These are phyloP conservation scores for Neurospora sp. DNA, from an alignment of 495 filamentous ascomycete species.

Conservation along the genomic window DNA sequence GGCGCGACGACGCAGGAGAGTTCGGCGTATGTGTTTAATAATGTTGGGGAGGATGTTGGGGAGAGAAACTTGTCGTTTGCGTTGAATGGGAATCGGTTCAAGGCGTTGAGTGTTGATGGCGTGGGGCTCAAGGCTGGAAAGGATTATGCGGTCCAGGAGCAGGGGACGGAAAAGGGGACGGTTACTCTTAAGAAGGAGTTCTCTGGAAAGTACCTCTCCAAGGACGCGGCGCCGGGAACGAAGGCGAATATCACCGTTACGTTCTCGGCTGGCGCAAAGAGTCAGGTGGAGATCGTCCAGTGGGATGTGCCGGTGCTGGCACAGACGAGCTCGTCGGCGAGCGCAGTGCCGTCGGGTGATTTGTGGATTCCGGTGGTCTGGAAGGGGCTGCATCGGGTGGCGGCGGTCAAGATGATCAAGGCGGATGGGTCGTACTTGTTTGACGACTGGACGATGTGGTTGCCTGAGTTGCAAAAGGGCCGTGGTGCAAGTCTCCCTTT, in stretches of 20 bases:
- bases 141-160: conserved; percentile 37
- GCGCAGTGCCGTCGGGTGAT: conserved; percentile 34
- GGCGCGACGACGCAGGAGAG: conserved; percentile 34
- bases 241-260: conserved; percentile 41
- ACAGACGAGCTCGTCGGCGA: conserved; percentile 27
- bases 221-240: conserved; percentile 30
- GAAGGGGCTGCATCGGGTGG: conserved; percentile 37
- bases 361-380: conserved; percentile 43
- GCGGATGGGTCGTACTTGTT: conserved; percentile 39
- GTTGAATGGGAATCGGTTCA: conserved; percentile 46
- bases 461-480: conserved; percentile 45
- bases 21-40: conserved; percentile 47
- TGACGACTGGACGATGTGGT: conserved; percentile 48
- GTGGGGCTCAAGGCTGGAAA: conserved; percentile 20
- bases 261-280: conserved; percentile 40
- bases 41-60: conserved; percentile 34
- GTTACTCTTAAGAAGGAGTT: conserved; percentile 42
- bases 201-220: conserved; percentile 32
- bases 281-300: conserved; percentile 37
- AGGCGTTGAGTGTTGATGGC: conserved; percentile 32
- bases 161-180: conserved; percentile 20
- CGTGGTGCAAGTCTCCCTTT: conserved; percentile 11
- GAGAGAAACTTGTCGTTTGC: conserved; percentile 35
- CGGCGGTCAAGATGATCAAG: conserved; percentile 45
- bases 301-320: conserved; percentile 39